A percentile compares a stretch with the other conserved stretches of the same genome.
Conservation (phyloP, 129 eudicot genomes). For the Centrapalus pauciflorus region DNA sequence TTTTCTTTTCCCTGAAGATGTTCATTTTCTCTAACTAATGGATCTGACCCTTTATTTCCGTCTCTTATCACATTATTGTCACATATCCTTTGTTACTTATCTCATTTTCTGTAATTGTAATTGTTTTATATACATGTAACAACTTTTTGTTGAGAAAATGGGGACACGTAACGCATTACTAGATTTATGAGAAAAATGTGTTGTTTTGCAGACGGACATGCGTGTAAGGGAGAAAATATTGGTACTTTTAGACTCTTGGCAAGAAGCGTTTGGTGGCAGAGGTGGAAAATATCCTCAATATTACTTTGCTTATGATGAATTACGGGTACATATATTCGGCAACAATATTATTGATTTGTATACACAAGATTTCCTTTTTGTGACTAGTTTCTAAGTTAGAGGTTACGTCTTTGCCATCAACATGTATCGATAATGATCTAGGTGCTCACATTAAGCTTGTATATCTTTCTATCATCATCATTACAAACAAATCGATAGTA, state of each 20-base stretch:
- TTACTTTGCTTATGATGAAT: conserved; percentile 86
- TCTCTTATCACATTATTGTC: not conserved
- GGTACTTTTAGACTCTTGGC: conserved; percentile 79
- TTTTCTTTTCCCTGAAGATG: not conserved
- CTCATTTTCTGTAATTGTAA: not conserved
- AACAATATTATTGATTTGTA: too few relatives aligned
- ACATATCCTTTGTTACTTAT: not conserved
- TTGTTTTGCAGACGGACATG: conserved; percentile 66
- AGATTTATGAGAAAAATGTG: not conserved
- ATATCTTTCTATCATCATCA: not conserved
- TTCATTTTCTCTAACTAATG: too few relatives aligned
- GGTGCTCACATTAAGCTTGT: not conserved
- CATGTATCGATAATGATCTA: not conserved
- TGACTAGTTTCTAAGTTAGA: too few relatives aligned
- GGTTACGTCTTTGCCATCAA: too few relatives aligned
- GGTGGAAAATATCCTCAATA: conserved; percentile 86
- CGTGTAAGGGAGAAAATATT: conserved; percentile 78
- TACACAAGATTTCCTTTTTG: too few relatives aligned
- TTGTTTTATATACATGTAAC: not conserved
- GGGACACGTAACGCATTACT: too few relatives aligned
- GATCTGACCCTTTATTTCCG: not conserved
- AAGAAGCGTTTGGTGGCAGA: conserved; percentile 92
- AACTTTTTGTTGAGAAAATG: not conserved
- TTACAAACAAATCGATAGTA: not conserved
- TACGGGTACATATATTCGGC: conserved; percentile 53